A percentile compares a stretch with the other conserved stretches of the same genome.
phyloP scores from a whole-genome alignment of 768 basidiomycete species.

The Tricholoma bakamatsutake region DNA sequence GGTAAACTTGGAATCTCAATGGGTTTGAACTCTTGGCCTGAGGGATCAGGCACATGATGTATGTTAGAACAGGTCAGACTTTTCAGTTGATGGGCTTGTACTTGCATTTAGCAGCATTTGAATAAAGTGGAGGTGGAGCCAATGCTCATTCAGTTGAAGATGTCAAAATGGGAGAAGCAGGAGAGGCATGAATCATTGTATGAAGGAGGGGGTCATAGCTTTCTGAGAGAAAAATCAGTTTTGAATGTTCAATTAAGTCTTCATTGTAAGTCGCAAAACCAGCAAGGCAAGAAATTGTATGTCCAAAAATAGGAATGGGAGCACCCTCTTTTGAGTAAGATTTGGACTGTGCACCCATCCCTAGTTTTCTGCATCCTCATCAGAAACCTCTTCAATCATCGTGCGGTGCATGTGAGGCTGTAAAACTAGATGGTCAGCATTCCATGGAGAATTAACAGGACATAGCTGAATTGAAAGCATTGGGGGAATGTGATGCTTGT shows the following conservation, averaged over 20 bases:
- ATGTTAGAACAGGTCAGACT: too few species aligned
- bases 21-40: too few species aligned
- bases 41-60: too few species aligned
- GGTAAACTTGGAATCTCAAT: not conserved
- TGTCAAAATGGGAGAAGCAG: not conserved
- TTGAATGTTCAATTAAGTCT: slow-evolving; percentile 2
- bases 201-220: slow-evolving; percentile 8
- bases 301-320: slow-evolving; percentile 11
- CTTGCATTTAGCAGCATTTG: too few species aligned
- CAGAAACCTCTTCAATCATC: not conserved
- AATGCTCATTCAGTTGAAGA: too few species aligned
- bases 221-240: slow-evolving; percentile 6
- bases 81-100: too few species aligned
- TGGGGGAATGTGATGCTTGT: too few species aligned
- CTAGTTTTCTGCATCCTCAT: slow-evolving; percentile 10
- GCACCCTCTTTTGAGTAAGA: not conserved
- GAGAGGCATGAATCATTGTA: slow-evolving; percentile 1
- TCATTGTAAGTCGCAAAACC: slow-evolving; percentile 3
- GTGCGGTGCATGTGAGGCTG: too few species aligned
- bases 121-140: too few species aligned
- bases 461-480: too few species aligned
- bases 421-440: too few species aligned
- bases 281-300: slow-evolving; percentile 7
- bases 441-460: too few species aligned
- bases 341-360: slow-evolving; percentile 3